Percentiles rank a stretch among this genome's conserved stretches.
These are phyloP conservation scores for Rhynchosporium graminicola DNA, from an alignment of 2,329 filamentous ascomycete genomes.

Conservation along the genomic window DNA sequence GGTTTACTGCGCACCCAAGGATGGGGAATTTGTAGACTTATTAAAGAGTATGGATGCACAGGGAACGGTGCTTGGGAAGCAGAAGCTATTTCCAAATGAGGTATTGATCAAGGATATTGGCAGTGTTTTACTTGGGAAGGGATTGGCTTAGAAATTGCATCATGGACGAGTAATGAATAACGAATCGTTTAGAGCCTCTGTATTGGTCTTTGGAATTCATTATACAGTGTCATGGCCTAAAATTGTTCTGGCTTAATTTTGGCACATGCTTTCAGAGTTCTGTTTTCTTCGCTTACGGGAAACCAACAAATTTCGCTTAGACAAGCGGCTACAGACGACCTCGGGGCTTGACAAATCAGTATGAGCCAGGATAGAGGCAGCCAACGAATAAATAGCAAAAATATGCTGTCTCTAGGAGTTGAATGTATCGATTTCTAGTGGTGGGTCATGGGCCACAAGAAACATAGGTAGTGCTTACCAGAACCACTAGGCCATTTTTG, in stretches of 20 bases:
- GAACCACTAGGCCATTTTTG: too few species aligned
- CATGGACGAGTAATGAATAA: slow-evolving; percentile 9
- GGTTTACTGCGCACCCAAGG: slow-evolving; percentile 66
- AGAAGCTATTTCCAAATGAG: slow-evolving; percentile 57
- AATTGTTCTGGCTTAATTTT: not conserved
- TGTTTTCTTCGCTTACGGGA: slow-evolving; percentile 9
- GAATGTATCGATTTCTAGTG: too few species aligned
- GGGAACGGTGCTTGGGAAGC: slow-evolving; percentile 61
- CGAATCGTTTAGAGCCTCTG: not conserved
- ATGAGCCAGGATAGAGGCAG: too few species aligned
- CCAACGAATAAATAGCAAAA: too few species aligned
- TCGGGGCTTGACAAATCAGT: too few species aligned
- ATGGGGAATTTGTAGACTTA: slow-evolving; percentile 80
- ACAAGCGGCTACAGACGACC: too few species aligned
- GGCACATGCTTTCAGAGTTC: too few species aligned
- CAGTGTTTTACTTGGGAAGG: slow-evolving; percentile 45
- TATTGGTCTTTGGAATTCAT: too few species aligned
- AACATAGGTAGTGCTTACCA: too few species aligned
- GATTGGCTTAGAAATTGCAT: slow-evolving; percentile 28
- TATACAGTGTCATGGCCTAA: not conserved
- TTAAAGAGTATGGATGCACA: slow-evolving; percentile 74
- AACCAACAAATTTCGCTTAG: too few species aligned
- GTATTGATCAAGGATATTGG: slow-evolving; percentile 55
- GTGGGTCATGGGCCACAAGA: too few species aligned
- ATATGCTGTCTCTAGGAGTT: too few species aligned